phyloP scores from a whole-genome alignment of 2,329 filamentous ascomycete species.

The Fusarium virguliforme region DNA sequence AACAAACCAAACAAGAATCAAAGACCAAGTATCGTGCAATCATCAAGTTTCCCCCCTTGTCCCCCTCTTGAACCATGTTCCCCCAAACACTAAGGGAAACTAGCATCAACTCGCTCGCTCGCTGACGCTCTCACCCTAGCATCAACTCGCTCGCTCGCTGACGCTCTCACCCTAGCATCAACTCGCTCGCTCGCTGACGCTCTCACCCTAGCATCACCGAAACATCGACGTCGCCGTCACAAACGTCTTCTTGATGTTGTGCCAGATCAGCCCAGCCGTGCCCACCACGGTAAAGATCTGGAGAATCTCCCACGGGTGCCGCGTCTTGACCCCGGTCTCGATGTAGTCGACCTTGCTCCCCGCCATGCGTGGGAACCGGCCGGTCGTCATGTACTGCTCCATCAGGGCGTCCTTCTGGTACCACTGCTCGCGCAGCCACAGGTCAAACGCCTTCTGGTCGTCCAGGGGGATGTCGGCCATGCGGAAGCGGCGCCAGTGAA shows the following conservation, averaged over 20 bases:
- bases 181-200: constrained; percentile 14
- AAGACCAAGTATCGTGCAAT: constrained; percentile 20
- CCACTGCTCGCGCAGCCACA: constrained; percentile 91
- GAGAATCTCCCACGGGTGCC: constrained; percentile 69
- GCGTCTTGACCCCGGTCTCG: constrained; percentile 72
- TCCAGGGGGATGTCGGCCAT: constrained; percentile 86
- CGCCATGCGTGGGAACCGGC: constrained; percentile 82
- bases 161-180: too few species aligned
- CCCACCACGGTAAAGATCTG: constrained; percentile 69
- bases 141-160: too few species aligned
- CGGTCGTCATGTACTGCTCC: constrained; percentile 84
- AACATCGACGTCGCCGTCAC: constrained; percentile 41
- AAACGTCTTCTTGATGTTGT: constrained; percentile 55
- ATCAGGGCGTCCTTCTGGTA: constrained; percentile 92
- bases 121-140: too few species aligned
- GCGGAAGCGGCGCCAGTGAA: constrained; percentile 93
- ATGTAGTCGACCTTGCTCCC: constrained; percentile 65
- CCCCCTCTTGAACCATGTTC: constrained; percentile 13
- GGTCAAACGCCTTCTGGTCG: constrained; percentile 81
- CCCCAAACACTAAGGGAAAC: neutral
- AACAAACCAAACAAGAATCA: constrained; percentile 21
- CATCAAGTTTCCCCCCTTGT: constrained; percentile 4
- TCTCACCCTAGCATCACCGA: constrained; percentile 31
- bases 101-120: too few species aligned
- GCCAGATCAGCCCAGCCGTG: constrained; percentile 61